A percentile compares a stretch with the other conserved stretches of the same genome.
Evolutionary conservation across 108 stramenopile genomes (phyloP).

Genomic region (Nannochloropsis granulata): DNA sequence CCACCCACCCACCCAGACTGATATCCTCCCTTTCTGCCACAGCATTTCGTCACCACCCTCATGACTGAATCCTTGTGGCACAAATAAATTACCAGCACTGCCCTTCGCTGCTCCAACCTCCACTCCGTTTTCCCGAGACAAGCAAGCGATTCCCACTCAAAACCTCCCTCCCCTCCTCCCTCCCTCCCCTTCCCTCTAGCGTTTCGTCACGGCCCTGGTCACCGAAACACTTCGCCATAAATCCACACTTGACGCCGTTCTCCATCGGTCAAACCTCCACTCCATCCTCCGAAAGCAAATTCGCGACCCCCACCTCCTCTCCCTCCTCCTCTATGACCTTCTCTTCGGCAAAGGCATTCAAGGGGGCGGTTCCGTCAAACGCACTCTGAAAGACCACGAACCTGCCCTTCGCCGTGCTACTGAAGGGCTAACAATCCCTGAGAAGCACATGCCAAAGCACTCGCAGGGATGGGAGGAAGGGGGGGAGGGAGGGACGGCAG

Average conservation of each 20-base stretch:
- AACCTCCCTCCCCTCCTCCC: not conserved
- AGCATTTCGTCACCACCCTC: too few species aligned
- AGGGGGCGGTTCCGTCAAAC: conserved; percentile 26
- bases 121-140: not conserved
- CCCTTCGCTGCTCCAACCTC: not conserved
- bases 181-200: not conserved
- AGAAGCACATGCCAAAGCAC: not conserved
- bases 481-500: not conserved
- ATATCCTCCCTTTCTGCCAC: too few species aligned
- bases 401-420: not conserved
- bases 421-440: not conserved
- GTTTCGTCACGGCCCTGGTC: conserved; percentile 1
- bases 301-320: not conserved
- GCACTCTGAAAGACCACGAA: not conserved
- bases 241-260: not conserved
- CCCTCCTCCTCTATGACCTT: conserved; percentile 23
- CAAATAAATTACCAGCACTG: not conserved
- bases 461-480: not conserved
- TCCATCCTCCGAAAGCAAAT: not conserved
- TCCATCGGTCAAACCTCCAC: not conserved
- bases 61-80: too few species aligned
- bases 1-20: too few species aligned
- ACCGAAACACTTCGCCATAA: conserved; percentile 11
- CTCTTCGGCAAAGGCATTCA: conserved; percentile 32
- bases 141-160: not conserved